phyloP scores from a whole-genome alignment of 2,329 filamentous ascomycete genomes.

The Sporothrix protearum region DNA sequence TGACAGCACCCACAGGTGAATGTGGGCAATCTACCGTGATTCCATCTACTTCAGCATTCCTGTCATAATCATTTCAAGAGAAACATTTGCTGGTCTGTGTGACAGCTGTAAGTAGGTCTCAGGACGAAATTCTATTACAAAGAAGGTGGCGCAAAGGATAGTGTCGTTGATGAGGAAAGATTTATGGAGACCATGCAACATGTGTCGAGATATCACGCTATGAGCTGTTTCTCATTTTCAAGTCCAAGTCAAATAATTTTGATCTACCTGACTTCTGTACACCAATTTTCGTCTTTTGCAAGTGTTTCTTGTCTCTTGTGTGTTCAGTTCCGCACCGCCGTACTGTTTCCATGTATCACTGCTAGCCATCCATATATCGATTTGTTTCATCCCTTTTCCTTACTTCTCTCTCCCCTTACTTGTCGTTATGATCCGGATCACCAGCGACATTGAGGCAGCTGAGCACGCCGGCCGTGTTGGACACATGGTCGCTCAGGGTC shows the following conservation, averaged over 20 bases:
- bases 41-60: neutral
- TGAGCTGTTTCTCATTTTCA: neutral
- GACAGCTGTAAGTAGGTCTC: neutral
- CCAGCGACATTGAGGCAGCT: conserved; percentile 18
- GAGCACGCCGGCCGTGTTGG: conserved; percentile 21
- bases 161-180: no score
- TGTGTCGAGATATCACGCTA: no score
- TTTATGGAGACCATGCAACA: no score
- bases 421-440: conserved; percentile 9
- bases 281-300: neutral
- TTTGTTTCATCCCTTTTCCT: neutral
- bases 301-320: neutral
- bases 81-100: neutral
- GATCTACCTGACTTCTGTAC: neutral
- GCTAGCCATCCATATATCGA: neutral
- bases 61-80: neutral
- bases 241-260: neutral
- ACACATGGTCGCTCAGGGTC: conserved; percentile 23
- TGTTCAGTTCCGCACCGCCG: neutral
- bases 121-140: no score
- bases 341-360: neutral
- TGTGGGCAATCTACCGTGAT: neutral
- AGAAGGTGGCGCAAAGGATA: no score
- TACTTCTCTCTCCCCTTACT: neutral
- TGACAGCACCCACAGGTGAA: neutral